Evolutionary conservation across 306 rosid genomes (phyloP), one percentile per base, ranked within the genome.

Genomic region (Amphicarpaea edgeworthii): DNA sequence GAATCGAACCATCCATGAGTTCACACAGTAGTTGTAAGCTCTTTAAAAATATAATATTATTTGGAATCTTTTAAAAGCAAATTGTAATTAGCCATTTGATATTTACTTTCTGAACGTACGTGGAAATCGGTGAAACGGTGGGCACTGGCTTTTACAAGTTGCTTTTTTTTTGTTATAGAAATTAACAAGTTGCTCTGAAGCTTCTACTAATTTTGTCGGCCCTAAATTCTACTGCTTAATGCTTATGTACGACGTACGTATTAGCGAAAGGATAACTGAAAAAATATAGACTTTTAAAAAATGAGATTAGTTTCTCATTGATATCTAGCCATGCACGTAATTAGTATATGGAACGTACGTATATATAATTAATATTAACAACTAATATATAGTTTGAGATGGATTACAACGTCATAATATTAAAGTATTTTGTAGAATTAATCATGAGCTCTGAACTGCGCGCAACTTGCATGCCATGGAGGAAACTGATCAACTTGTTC

Each of bases 391-490:
- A 68, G 20, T n/a, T n/a, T n/a, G n/a, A n/a, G n/a, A n/a, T n/a
- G 34, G 77, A 68, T 61, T 74, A 68, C n/a, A 70, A 74, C 57
- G 57, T 67, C 41, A 67, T 82, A 60, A 40, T 46, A n/a, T n/a
- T n/a, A 76, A 51, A 12, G 15, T 15, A 20, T 28, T 38, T 65
- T 55, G 1, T 28, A 76, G 4, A 79, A 83, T 85, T 71, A 82
- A n/a, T n/a, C n/a, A n/a, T n/a, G n/a, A 67, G 40, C 75, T 72
- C 77, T 45, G 45, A 63, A 47, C 3, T 70, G 86, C n/a, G n/a
- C n/a, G n/a, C 81, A 82, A 86, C 49, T 88, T 88, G n/a, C n/a
- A n/a, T n/a, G 88, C 20, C 19, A 58, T 37, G 67, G 78, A 64
- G 40, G 58, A 55, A 55, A 28, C n/a, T n/a, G n/a, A 79, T 58